Base-by-base conservation (phyloP, 768 basidiomycete species). In the Suillus tomentosus region DNA sequence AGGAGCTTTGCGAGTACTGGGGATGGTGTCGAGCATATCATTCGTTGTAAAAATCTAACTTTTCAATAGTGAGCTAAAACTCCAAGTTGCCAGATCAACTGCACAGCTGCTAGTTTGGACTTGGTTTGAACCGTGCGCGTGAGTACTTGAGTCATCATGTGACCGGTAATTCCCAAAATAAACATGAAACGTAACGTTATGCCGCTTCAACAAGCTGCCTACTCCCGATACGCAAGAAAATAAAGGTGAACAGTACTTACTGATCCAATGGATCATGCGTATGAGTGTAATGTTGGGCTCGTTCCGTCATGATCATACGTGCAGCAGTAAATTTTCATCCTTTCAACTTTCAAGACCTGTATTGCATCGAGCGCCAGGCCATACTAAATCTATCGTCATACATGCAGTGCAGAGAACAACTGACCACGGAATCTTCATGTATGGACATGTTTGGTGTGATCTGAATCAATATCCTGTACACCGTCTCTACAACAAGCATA, bases 361-460 rank as follows among this genome's bases (percentile, higher is more conserved):
- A 15, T 31, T 24, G 10, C 14, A 27, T 51, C 24, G 27, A 51
- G 50, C 50, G 50, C 24, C 8, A 17, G 15, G 31, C 5, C 31
- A 31, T 31, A 31, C 31, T 31, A 31, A 31, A 31, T 31, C 31
- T 34, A 34, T n/a, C 5, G n/a, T 37, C 55, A 39, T 56, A 22
- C 22, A 39, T 57, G 55, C 56, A 57, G 56, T 57, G 56, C 56
- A 40, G 39, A 17, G 37, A 39, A 56, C 55, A 39, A 56, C n/a
- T 9, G 45, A 47, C 47, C n/a, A 55, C n/a, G 14, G 55, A 37
- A 9, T 39, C 15, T 13, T 58, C 27, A 31, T 72, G 71, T 74
- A 59, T 74, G 67, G 53, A 10, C 42, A 60, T 74, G 67, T 74
- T 74, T 74, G 73, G 74, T 66, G 50, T 68, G 66, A 74, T 74